Percentiles rank a stretch among this genome's conserved stretches.
Evolutionary conservation across 2,329 filamentous ascomycete genomes (phyloP).

Genomic region (Nemania sp.): DNA sequence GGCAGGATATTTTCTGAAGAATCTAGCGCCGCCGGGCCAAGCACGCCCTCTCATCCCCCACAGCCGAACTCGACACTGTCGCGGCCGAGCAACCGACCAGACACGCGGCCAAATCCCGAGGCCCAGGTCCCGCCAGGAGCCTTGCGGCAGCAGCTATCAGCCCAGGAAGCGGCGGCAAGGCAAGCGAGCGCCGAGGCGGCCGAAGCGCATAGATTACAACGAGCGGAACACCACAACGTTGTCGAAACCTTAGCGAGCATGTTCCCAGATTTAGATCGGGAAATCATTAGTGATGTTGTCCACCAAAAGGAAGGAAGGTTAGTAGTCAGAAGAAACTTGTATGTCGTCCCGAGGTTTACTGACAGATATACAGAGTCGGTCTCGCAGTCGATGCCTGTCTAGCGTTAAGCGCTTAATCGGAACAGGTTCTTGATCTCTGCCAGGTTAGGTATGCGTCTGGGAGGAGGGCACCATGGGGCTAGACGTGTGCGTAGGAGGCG

Average conservation of each 20-base stretch:
- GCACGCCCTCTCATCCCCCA: slow-evolving; percentile 45
- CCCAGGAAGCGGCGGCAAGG: slow-evolving; percentile 84
- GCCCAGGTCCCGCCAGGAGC: slow-evolving; percentile 41
- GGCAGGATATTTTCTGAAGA: slow-evolving; percentile 90
- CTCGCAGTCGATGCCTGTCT: slow-evolving; percentile 86
- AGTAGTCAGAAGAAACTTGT: slow-evolving; percentile 44
- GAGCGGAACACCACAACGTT: slow-evolving; percentile 84
- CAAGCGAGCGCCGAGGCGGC: slow-evolving; percentile 90
- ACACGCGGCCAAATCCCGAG: slow-evolving; percentile 42
- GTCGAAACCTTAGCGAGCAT: slow-evolving; percentile 94
- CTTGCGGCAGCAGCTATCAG: slow-evolving; percentile 59
- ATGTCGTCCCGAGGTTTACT: slow-evolving; percentile 25
- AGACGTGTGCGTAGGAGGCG: background rate
- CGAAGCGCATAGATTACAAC: slow-evolving; percentile 80
- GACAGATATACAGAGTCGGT: slow-evolving; percentile 63
- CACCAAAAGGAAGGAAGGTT: slow-evolving; percentile 92
- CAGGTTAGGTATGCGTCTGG: too few species aligned
- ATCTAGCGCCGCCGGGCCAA: slow-evolving; percentile 49
- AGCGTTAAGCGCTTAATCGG: slow-evolving; percentile 58
- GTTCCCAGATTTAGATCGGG: slow-evolving; percentile 93
- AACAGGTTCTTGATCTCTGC: background rate
- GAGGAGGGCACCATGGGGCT: background rate
- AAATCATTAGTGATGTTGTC: slow-evolving; percentile 96
- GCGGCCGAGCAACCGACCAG: slow-evolving; percentile 38
- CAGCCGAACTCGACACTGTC: slow-evolving; percentile 43